Evolutionary conservation across 148 eudicot species (phyloP).

Genomic region (Cornus florida): DNA sequence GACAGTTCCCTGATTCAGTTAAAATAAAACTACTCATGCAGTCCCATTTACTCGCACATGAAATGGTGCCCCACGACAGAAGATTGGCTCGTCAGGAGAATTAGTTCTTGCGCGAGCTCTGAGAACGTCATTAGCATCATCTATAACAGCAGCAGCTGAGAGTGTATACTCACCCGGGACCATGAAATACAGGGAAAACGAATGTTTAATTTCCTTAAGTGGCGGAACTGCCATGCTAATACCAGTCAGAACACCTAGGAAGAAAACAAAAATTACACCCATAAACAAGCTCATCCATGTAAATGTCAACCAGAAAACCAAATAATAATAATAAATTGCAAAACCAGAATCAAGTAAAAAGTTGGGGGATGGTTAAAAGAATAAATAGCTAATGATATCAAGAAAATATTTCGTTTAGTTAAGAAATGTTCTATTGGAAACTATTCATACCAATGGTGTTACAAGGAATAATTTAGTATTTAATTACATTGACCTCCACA

Average conservation of each 20-base stretch:
- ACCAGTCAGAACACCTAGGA: constrained; percentile 70
- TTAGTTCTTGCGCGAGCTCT: constrained; percentile 82
- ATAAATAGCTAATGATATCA: neutral
- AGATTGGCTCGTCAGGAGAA: constrained; percentile 72
- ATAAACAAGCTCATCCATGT: neutral
- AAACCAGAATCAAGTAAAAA: neutral
- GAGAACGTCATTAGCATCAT: constrained; percentile 87
- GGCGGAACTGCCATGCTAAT: constrained; percentile 87
- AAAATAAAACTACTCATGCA: constrained; percentile 18
- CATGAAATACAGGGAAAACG: constrained; percentile 76
- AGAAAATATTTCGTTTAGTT: neutral
- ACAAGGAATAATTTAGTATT: neutral
- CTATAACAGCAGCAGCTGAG: constrained; percentile 84
- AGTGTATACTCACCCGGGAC: constrained; percentile 96
- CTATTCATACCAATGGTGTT: neutral
- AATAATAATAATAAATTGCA: neutral
- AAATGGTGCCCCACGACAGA: constrained; percentile 92
- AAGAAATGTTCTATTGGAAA: neutral
- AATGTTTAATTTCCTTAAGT: constrained; percentile 77
- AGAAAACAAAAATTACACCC: neutral
- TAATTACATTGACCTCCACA: no score
- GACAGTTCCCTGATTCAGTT: no score
- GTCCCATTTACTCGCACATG: constrained; percentile 82
- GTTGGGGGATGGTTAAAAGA: neutral
- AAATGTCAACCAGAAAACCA: neutral